These are phyloP conservation scores for Rhytidiadelphus loreus DNA, from an alignment of 225 moss, liverwort and hornwort species.

Conservation along the genomic window DNA sequence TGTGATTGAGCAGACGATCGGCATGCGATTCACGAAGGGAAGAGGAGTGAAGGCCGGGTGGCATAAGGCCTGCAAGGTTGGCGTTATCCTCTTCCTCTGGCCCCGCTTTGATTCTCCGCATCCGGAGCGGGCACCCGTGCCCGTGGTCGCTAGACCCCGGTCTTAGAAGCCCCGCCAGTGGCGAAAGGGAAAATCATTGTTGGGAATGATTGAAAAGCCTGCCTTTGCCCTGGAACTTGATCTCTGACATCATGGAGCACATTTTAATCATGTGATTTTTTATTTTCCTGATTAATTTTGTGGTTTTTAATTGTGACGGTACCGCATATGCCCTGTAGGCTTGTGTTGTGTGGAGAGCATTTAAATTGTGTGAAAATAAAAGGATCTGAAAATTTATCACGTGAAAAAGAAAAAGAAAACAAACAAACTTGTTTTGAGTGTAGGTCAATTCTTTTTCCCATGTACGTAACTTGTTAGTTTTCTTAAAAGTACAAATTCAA, in stretches of 20 bases:
- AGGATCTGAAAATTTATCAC: no score
- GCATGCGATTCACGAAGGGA: neutral
- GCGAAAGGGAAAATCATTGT: neutral
- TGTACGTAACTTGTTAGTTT: neutral
- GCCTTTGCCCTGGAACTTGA: neutral
- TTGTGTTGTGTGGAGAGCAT: neutral
- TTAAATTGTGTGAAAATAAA: neutral
- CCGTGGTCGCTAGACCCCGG: neutral
- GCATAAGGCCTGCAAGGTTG: neutral
- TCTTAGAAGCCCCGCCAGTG: neutral
- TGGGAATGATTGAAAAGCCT: neutral
- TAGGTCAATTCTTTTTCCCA: neutral
- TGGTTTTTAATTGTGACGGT: neutral
- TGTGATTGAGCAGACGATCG: neutral
- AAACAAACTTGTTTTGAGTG: neutral
- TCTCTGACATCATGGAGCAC: neutral
- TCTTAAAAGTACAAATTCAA: neutral
- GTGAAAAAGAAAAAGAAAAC: neutral
- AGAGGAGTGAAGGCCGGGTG: neutral
- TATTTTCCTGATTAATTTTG: neutral
- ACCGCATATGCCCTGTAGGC: neutral
- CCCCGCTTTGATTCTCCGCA: neutral
- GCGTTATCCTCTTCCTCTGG: neutral
- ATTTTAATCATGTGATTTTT: neutral
- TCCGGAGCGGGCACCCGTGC: neutral